Percentiles rank a stretch among this genome's conserved stretches.
These are phyloP conservation scores for Erysimum cheiri DNA, from an alignment of 441 rosid genomes.

Conservation along the genomic window DNA sequence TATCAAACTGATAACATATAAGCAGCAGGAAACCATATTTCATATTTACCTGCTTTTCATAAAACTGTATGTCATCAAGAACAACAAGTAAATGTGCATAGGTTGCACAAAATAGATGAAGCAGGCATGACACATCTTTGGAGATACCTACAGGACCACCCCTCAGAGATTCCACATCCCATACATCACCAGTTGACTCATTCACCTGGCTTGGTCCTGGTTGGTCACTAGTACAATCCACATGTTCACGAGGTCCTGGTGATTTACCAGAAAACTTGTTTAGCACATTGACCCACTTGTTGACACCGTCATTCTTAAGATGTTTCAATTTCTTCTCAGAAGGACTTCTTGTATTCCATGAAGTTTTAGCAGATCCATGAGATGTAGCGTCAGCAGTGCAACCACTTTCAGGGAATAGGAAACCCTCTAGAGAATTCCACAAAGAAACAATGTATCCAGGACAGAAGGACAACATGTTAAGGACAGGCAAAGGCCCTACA, in stretches of 20 bases:
- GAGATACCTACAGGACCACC: conserved; percentile 78
- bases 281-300: conserved; percentile 75
- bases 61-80: conserved; percentile 99
- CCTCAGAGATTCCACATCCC: conserved; percentile 82
- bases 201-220: conserved; percentile 49
- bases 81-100: conserved; percentile 94
- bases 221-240: conserved; percentile 49
- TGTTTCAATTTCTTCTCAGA: conserved; percentile 60
- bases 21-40: conserved; percentile 32
- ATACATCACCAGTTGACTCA: conserved; percentile 55
- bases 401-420: conserved; percentile 53
- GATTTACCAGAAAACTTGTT: conserved; percentile 84
- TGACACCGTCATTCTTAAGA: conserved; percentile 62
- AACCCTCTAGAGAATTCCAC: conserved; percentile 74
- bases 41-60: conserved; percentile 86
- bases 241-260: conserved; percentile 49
- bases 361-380: conserved; percentile 43
- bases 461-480: conserved; percentile 90
- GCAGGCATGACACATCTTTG: conserved; percentile 75
- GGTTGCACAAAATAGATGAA: conserved; percentile 90
- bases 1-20: conserved; percentile 35
- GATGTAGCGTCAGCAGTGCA: conserved; percentile 37
- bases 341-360: conserved; percentile 50
- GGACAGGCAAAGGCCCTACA: conserved; percentile 79
- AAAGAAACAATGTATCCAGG: conserved; percentile 78